Evolutionary conservation across 371 early-diverging fungal genomes (phyloP).

Genomic region (Lichtheimia ornata): DNA sequence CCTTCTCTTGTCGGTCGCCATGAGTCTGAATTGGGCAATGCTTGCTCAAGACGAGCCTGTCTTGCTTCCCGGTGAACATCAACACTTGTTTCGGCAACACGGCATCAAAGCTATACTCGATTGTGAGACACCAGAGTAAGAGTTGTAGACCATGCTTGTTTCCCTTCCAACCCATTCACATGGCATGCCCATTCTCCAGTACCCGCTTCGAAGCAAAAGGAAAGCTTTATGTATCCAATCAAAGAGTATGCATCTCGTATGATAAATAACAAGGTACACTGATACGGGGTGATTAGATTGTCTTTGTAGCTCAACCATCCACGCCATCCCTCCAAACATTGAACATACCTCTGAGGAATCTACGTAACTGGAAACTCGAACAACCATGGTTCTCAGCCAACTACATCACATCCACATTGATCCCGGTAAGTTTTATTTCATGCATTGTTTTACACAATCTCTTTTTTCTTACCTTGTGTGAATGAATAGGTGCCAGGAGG

Average conservation of each 20-base stretch:
- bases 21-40: slow-evolving; percentile 62
- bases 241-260: slow-evolving; percentile 35
- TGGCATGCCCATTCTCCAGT: slow-evolving; percentile 27
- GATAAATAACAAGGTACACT: background rate
- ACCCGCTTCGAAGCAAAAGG: slow-evolving; percentile 42
- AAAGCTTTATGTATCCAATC: slow-evolving; percentile 43
- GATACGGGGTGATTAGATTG: slow-evolving; percentile 21
- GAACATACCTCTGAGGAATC: slow-evolving; percentile 45
- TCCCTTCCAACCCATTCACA: too few species aligned
- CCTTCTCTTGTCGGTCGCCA: slow-evolving; percentile 10
- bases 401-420: slow-evolving; percentile 39
- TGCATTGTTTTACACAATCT: background rate
- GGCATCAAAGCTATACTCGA: slow-evolving; percentile 37
- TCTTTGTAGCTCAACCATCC: slow-evolving; percentile 34
- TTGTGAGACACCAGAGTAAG: slow-evolving; percentile 34
- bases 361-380: slow-evolving; percentile 45
- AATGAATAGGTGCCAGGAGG: slow-evolving; percentile 45
- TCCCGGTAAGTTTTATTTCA: slow-evolving; percentile 35
- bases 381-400: slow-evolving; percentile 67
- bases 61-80: slow-evolving; percentile 54
- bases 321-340: slow-evolving; percentile 36
- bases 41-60: slow-evolving; percentile 39
- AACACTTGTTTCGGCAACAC: slow-evolving; percentile 35
- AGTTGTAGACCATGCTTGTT: background rate
- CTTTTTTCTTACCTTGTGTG: background rate